Conservation (phyloP, 257 asterid genomes). For the Mentha longifolia region DNA sequence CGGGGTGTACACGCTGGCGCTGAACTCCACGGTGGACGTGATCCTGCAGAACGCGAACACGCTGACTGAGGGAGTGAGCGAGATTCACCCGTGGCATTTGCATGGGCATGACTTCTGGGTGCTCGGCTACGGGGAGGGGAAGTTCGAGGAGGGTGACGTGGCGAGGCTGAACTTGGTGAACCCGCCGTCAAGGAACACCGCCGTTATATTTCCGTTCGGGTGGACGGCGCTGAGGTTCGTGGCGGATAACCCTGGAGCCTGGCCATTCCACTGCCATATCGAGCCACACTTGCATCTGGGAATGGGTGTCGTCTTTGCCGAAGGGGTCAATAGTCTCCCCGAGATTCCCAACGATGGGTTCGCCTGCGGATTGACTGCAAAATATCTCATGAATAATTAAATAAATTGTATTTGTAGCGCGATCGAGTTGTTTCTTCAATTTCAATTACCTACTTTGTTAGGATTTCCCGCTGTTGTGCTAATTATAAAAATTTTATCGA, state of each 20-base stretch:
- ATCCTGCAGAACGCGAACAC: constrained; percentile 78
- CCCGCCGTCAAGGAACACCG: constrained; percentile 72
- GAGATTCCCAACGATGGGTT: constrained; percentile 55
- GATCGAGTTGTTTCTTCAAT: no score
- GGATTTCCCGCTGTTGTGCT: no score
- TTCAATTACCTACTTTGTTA: no score
- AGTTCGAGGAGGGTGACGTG: constrained; percentile 43
- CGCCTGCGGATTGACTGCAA: constrained; percentile 61
- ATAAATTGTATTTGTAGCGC: no score
- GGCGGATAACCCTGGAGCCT: constrained; percentile 79
- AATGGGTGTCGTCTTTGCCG: constrained; percentile 82
- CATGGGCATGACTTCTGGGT: no score
- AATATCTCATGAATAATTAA: constrained; percentile 50
- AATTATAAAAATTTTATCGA: no score
- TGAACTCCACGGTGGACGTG: constrained; percentile 68
- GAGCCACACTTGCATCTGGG: constrained; percentile 84
- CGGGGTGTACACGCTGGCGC: constrained; percentile 53
- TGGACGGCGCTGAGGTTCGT: constrained; percentile 88
- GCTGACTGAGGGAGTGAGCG: constrained; percentile 60
- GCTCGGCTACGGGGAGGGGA: constrained; percentile 80
- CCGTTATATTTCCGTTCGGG: constrained; percentile 68
- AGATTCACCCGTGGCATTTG: no score
- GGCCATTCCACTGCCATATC: constrained; percentile 85
- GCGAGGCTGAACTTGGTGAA: constrained; percentile 54
- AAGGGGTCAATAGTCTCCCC: constrained; percentile 45